Conservation (phyloP, 345 rosid species). For the Murraya paniculata region DNA sequence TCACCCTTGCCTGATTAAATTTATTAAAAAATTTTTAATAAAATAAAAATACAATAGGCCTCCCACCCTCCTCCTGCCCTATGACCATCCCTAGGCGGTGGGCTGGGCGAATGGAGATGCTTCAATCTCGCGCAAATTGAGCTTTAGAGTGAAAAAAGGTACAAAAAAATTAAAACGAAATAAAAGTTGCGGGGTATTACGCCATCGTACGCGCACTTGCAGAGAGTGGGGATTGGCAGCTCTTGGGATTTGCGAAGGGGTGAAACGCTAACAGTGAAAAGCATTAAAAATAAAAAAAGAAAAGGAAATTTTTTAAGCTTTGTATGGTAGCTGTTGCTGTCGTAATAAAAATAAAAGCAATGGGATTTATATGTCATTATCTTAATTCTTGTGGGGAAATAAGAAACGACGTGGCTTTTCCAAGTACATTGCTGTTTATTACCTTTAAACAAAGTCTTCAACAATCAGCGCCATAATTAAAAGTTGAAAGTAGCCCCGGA, state of each 20-base stretch:
- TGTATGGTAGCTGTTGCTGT: background rate
- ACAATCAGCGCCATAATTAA: conserved; percentile 11
- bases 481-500: conserved; percentile 5
- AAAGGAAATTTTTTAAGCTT: conserved; percentile 4
- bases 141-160: too few relatives aligned
- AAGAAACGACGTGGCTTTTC: conserved; percentile 4
- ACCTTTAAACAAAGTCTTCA: conserved; percentile 21
- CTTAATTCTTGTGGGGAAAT: background rate
- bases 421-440: conserved; percentile 9
- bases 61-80: too few relatives aligned
- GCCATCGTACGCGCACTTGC: background rate
- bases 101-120: too few relatives aligned
- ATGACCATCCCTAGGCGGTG: too few relatives aligned
- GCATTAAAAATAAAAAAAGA: background rate
- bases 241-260: conserved; percentile 11
- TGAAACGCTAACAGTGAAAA: conserved; percentile 10
- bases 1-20: too few relatives aligned
- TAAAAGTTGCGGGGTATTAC: background rate
- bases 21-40: too few relatives aligned
- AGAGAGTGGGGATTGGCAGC: conserved; percentile 9
- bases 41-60: too few relatives aligned
- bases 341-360: background rate
- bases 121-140: too few relatives aligned
- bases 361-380: conserved; percentile 24
- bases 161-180: background rate